Evolutionary conservation across 768 basidiomycete species (phyloP), one percentile per base, ranked within the genome.

Genomic region (Hericium erinaceus): DNA sequence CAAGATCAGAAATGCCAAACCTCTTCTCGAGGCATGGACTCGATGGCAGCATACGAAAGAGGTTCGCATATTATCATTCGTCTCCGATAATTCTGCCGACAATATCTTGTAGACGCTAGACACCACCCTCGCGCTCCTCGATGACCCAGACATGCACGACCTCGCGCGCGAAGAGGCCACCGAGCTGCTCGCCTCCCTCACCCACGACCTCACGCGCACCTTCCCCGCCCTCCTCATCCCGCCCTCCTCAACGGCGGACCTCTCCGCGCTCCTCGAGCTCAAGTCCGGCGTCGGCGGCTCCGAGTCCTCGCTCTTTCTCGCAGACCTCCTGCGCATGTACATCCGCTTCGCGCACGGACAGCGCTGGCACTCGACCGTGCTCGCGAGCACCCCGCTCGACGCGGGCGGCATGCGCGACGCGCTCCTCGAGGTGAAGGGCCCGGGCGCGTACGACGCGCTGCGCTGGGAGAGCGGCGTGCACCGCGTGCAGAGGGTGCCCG

Each of bases 401-500:
- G 71, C 72, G 5, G 84, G 84, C n/a, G 89, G 90, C 1, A 72
- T 84, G 50, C 87, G 84, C 62, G 89, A 92, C 57, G 91, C 86
- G 5, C 80, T 88, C 18, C 69, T 93, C 9, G 92, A 95, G 65
- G 73, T 95, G 12, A 84, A 85, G 59, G 91, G 92, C 0, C 72
- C 79, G 1, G 86, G 88, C 0, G 84, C 83, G 10, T 98, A 89
- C 64, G 94, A 94, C 58, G 70, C 75, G 1, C 68, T 98, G 55
- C 74, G 85, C 39, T 94, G 87, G 84, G 97, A 99, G 70, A 93
- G 89, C 58, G 97, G 97, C 2, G 93, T 99, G 0, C 97, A 98
- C 72, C 79, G 97, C 2, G 93, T 99, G 0, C 95, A 98, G 72
- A 72, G 97, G 44, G 90, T 98, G 1, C 97, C 97, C 1, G 83